Base-by-base conservation (phyloP, 805 yeast species). In the Schizosaccharomyces cryophilus region DNA sequence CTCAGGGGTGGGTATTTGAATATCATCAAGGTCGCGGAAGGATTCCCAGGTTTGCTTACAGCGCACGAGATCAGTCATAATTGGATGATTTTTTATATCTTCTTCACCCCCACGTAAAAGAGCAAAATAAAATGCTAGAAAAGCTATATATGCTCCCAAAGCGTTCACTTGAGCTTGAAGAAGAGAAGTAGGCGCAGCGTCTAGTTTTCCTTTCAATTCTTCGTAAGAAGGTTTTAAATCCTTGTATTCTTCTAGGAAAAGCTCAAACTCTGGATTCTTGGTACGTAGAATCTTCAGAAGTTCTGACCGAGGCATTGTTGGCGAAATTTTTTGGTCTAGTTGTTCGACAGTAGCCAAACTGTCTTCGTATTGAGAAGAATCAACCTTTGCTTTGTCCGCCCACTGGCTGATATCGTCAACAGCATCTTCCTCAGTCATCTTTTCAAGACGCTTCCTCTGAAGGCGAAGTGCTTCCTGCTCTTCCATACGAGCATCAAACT, bases 381-480 rank as follows among this genome's bases (percentile, higher is more conserved):
- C 26, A 5, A 45, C 11, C 26, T 45, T 24, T 19, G 26, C 7
- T 13, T 45, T 45, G 17, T 79, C 77, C 45, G 78, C 74, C 95
- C 96, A 90, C 64, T 85, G 95, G 31, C 80, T 88, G 19, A 64
- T 63, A 62, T 87, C 95, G 64, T 87, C 93, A 66, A 83, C 72
- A 69, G 77, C 83, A 69, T 84, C 93, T 31, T 77, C 85, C 78
- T 84, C 82, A 58, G 81, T 80, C 66, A 89, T 74, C 56, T 84
- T 94, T 65, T 80, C 80, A 62, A 87, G 72, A 69, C 88, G 88
- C 65, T 79, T 77, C 73, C 84, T 85, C 72, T 89, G 96, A 65
- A 87, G 81, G 68, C 87, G 81, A 59, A 86, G 68, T 0, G 97
- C 97, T 72, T 93, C 96, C 66, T 80, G 82, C 62, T 90, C 93